A percentile compares a stretch with the other conserved stretches of the same genome.
Evolutionary conservation across 108 stramenopile genomes (phyloP).

Genomic region (Tribonema minus): DNA sequence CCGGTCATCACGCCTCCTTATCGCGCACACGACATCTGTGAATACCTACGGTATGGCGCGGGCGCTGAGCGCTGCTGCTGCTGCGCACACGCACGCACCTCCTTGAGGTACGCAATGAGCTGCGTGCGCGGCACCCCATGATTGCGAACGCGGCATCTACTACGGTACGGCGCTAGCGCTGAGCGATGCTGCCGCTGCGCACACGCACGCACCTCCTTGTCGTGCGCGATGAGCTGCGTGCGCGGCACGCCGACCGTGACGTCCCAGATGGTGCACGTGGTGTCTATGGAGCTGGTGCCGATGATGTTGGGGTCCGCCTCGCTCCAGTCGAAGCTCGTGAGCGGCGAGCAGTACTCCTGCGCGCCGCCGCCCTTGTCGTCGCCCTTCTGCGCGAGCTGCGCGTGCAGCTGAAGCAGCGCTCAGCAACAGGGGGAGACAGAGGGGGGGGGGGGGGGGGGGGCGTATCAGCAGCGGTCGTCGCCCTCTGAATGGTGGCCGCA

Average conservation of each 20-base stretch:
- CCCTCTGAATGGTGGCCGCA: neutral
- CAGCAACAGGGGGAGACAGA: too few species aligned
- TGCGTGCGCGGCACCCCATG: slow-evolving; percentile 89
- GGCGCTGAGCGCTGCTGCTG: too few species aligned
- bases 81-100: too few species aligned
- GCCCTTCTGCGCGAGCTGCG: slow-evolving; percentile 62
- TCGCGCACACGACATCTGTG: too few species aligned
- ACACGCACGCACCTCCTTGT: slow-evolving; percentile 74
- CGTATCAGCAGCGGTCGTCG: neutral
- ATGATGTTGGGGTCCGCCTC: slow-evolving; percentile 76
- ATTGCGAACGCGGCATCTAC: too few species aligned
- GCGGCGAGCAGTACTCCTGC: slow-evolving; percentile 89
- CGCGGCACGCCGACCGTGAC: slow-evolving; percentile 67
- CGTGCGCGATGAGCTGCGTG: slow-evolving; percentile 98
- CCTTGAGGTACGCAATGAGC: slow-evolving; percentile 95
- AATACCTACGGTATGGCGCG: too few species aligned
- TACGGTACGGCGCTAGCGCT: too few species aligned
- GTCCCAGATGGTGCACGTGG: slow-evolving; percentile 99
- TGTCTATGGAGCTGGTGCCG: slow-evolving; percentile 89
- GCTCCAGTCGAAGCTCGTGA: slow-evolving; percentile 91
- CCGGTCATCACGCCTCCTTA: too few species aligned
- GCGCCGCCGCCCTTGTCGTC: slow-evolving; percentile 54
- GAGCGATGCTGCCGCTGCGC: too few species aligned
- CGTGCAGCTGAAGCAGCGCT: neutral
- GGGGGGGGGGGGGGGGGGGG: neutral